phyloP scores from a whole-genome alignment of 2,329 filamentous ascomycete species.

The Penicillium sp. region DNA sequence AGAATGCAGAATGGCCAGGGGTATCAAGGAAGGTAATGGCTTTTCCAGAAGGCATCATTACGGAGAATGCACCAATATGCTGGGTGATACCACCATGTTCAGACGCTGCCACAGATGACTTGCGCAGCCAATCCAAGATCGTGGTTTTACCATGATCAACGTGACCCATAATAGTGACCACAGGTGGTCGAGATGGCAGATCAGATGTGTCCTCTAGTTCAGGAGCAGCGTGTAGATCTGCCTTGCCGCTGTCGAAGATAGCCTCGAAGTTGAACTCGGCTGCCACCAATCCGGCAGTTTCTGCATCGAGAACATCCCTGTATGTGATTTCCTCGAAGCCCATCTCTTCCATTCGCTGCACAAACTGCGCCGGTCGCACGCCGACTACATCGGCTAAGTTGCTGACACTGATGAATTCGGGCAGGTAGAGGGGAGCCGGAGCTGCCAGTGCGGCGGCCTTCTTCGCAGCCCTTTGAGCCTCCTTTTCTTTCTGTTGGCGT shows the following conservation, averaged over 20 bases:
- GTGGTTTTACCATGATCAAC: constrained; percentile 99
- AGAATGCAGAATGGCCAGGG: constrained; percentile 90
- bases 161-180: constrained; percentile 99
- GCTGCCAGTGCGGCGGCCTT: constrained; percentile 42
- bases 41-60: constrained; percentile 80
- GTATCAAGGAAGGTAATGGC: constrained; percentile 96
- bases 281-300: constrained; percentile 85
- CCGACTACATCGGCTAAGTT: constrained; percentile 75
- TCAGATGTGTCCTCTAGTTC: constrained; percentile 64
- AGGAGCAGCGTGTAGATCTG: constrained; percentile 72
- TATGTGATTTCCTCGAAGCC: constrained; percentile 83
- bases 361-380: constrained; percentile 68
- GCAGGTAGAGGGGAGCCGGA: constrained; percentile 69
- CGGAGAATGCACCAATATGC: constrained; percentile 96
- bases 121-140: constrained; percentile 86
- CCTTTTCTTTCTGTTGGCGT: constrained; percentile 42
- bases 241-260: constrained; percentile 62
- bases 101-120: constrained; percentile 83
- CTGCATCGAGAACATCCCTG: constrained; percentile 84
- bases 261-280: constrained; percentile 92
- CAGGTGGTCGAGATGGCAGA: constrained; percentile 76
- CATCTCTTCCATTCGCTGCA: constrained; percentile 73
- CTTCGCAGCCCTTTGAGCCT: constrained; percentile 36
- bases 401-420: constrained; percentile 86
- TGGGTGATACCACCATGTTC: constrained; percentile 98